phyloP scores from a whole-genome alignment of 2,329 filamentous ascomycete genomes.

The Venturia effusa region DNA sequence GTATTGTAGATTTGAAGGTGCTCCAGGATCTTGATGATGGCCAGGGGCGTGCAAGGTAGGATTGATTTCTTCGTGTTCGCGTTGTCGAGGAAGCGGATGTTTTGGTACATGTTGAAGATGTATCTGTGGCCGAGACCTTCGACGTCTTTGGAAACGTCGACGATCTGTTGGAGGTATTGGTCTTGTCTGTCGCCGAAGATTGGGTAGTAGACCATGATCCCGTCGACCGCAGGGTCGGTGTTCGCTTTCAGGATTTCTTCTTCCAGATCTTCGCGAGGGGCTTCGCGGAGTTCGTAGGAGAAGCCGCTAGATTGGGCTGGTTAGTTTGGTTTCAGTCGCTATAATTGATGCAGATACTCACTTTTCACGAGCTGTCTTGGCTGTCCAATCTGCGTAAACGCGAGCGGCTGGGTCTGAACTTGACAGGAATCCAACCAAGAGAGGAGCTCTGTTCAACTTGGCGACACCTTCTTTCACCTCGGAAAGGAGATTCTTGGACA shows the following conservation, averaged over 20 bases:
- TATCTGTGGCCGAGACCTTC: slow-evolving; percentile 90
- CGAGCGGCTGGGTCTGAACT: slow-evolving; percentile 83
- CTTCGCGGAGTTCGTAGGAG: slow-evolving; percentile 71
- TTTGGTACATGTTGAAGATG: slow-evolving; percentile 99
- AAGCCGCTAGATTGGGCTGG: slow-evolving; percentile 49
- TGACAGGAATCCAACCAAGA: slow-evolving; percentile 82
- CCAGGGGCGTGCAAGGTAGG: slow-evolving; percentile 88
- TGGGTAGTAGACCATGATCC: slow-evolving; percentile 96
- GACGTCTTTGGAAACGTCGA: slow-evolving; percentile 83
- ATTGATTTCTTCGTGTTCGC: slow-evolving; percentile 76
- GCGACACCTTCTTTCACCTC: slow-evolving; percentile 70
- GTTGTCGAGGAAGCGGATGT: slow-evolving; percentile 86
- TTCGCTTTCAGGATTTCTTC: slow-evolving; percentile 82
- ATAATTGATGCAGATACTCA: slow-evolving; percentile 40
- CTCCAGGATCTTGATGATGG: slow-evolving; percentile 94
- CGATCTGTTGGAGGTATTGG: slow-evolving; percentile 90
- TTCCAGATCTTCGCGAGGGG: slow-evolving; percentile 82
- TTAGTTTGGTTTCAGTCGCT: slow-evolving; percentile 6
- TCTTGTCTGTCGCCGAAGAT: slow-evolving; percentile 89
- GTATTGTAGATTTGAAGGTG: slow-evolving; percentile 94
- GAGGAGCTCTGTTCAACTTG: slow-evolving; percentile 61
- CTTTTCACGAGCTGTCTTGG: slow-evolving; percentile 94
- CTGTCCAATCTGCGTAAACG: slow-evolving; percentile 95
- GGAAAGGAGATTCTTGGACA: slow-evolving; percentile 68
- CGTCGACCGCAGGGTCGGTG: slow-evolving; percentile 63